Evolutionary conservation across 257 asterid species (phyloP).

Genomic region (Solanum etuberosum): DNA sequence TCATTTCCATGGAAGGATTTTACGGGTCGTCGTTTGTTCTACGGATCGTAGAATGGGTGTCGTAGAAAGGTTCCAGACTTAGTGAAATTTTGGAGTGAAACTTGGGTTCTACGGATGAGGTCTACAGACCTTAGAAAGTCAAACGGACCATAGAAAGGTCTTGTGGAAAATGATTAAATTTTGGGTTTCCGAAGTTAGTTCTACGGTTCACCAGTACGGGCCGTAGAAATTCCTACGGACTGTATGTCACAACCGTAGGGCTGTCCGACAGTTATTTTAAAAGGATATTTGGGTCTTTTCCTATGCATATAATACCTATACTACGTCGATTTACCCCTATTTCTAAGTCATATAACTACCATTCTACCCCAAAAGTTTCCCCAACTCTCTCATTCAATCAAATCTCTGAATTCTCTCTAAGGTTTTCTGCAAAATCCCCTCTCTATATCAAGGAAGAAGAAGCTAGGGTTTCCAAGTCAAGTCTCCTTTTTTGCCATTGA

Average conservation of each 20-base stretch:
- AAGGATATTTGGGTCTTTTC: neutral
- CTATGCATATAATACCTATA: neutral
- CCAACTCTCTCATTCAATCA: neutral
- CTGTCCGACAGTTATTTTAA: too few species aligned
- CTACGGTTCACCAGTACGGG: too few species aligned
- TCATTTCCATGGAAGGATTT: neutral
- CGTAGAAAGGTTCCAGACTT: neutral
- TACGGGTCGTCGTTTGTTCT: neutral
- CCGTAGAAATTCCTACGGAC: neutral
- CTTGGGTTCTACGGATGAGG: neutral
- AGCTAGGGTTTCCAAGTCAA: neutral
- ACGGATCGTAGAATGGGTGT: neutral
- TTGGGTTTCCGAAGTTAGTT: too few species aligned
- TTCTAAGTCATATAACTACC: neutral
- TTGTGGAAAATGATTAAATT: too few species aligned
- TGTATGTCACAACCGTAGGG: neutral
- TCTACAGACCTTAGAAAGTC: neutral
- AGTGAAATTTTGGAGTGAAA: neutral
- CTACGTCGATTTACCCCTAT: neutral
- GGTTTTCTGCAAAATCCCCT: neutral
- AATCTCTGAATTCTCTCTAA: neutral
- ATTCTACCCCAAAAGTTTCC: neutral
- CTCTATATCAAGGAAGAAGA: neutral
- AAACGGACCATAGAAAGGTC: neutral
- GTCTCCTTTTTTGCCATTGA: neutral